Base-by-base conservation (phyloP, 2,329 filamentous ascomycete genomes). In the Metarhizium anisopliae region DNA sequence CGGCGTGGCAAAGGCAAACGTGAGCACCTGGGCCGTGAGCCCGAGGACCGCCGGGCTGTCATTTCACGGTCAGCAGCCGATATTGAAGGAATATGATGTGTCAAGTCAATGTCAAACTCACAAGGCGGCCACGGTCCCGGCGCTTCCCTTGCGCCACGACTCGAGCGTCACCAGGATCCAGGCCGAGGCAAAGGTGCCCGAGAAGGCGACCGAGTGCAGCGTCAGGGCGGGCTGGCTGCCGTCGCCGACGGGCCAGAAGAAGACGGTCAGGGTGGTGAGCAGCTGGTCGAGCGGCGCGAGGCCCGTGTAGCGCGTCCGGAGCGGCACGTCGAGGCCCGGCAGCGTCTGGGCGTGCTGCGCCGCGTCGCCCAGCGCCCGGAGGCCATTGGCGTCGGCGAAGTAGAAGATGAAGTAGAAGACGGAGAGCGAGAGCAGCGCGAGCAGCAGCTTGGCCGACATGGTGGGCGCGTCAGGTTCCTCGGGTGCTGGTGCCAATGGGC, bases 361-460 rank as follows among this genome's bases (percentile, higher is more conserved):
- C 2, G 42, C 35, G 32, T 54, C 49, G 50, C 49, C 55, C 29
- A 62, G 53, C 6, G 45, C 55, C 10, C 47, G 29, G 1, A 59
- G 47, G 38, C 60, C 60, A n/a, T 62, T 63, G 50, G 45, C 36
- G 20, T 55, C 25, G 29, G 60, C 53, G 6, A 50, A 56, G 56
- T 61, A 58, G 35, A 52, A 60, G 52, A 63, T 59, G 36, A 57
- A 58, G 58, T 62, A 63, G 47, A 59, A 56, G 2, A 58, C 60
- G 36, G 59, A 60, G 20, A 55, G 42, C 53, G 58, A 56, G 36
- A 60, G 36, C 14, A 59, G 52, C 45, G 53, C 42, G 45, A 58
- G 58, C 8, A 58, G 40, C 35, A 61, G 43, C 35, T 54, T 59
- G 18, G 56, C 56, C 1, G 58, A 52, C 60, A 60, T 61, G 50